These are phyloP conservation scores for Starmerella bombi DNA, from an alignment of 805 yeast species.

Conservation along the genomic window DNA sequence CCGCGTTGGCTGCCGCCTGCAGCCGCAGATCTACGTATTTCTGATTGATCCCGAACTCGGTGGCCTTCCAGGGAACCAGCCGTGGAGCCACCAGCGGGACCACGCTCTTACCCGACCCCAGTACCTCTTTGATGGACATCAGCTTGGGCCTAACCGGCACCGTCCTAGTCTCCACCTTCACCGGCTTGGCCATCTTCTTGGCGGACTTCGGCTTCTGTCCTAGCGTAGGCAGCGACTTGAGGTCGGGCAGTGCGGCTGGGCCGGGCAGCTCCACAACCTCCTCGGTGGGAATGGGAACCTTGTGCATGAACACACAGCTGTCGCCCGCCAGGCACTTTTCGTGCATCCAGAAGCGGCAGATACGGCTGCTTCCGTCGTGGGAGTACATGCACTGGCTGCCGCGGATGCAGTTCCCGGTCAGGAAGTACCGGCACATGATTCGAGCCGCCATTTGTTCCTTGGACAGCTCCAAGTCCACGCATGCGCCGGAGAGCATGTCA, in stretches of 20 bases:
- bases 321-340: constrained; percentile 35
- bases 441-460: constrained; percentile 22
- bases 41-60: constrained; percentile 19
- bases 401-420: constrained; percentile 33
- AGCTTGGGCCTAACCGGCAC: neutral
- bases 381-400: constrained; percentile 34
- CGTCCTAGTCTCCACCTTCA: neutral
- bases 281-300: constrained; percentile 23
- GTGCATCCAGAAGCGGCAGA: constrained; percentile 37
- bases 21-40: constrained; percentile 23
- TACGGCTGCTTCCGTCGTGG: constrained; percentile 33
- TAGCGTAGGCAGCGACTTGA: constrained; percentile 11
- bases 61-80: constrained; percentile 24
- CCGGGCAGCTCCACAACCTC: constrained; percentile 11
- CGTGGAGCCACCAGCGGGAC: constrained; percentile 13
- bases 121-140: constrained; percentile 5
- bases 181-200: neutral
- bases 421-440: constrained; percentile 32
- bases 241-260: constrained; percentile 1
- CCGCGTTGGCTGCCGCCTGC: constrained; percentile 22
- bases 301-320: constrained; percentile 32
- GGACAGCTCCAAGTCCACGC: constrained; percentile 4
- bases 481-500: constrained; percentile 17
- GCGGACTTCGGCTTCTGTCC: constrained; percentile 7
- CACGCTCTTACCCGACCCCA: constrained; percentile 2